Percentiles rank a stretch among this genome's conserved stretches.
These are phyloP conservation scores for Austroboletus sp. DNA, from an alignment of 1,284 basidiomycete genomes.

Conservation along the genomic window DNA sequence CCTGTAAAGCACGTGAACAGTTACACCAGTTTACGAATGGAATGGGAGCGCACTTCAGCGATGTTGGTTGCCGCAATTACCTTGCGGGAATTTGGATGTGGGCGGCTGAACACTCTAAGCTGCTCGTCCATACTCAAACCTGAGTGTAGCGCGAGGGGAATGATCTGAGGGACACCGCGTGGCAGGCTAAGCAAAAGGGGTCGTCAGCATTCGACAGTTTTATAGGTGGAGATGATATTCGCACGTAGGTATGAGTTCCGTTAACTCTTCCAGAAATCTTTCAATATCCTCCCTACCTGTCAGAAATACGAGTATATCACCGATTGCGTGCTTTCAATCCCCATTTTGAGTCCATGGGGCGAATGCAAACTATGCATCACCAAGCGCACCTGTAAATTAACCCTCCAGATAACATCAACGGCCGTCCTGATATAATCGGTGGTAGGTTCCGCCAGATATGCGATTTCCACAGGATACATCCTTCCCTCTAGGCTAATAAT, in stretches of 20 bases:
- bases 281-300: conserved; percentile 98
- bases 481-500: conserved; percentile 90
- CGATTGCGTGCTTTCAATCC: conserved; percentile 54
- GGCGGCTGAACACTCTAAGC: conserved; percentile 71
- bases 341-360: neutral
- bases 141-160: conserved; percentile 79
- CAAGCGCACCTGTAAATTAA: conserved; percentile 69
- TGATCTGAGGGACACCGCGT: conserved; percentile 50
- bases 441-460: conserved; percentile 66
- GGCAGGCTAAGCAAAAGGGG: conserved; percentile 50
- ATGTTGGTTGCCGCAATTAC: conserved; percentile 93
- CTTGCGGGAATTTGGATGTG: conserved; percentile 74
- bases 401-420: conserved; percentile 78
- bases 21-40: neutral
- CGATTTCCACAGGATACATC: conserved; percentile 84
- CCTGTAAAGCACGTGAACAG: conserved; percentile 37
- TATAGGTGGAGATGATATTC: conserved; percentile 15
- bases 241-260: conserved; percentile 72
- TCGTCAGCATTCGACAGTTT: conserved; percentile 4
- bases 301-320: conserved; percentile 89
- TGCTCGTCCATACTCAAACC: conserved; percentile 85
- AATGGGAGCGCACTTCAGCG: conserved; percentile 62
- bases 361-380: neutral
- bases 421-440: conserved; percentile 81
- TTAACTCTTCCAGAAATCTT: conserved; percentile 70